A percentile compares a stretch with the other conserved stretches of the same genome.
Conservation (phyloP, 2,329 filamentous ascomycete species). For the Escovopsis sp. region DNA sequence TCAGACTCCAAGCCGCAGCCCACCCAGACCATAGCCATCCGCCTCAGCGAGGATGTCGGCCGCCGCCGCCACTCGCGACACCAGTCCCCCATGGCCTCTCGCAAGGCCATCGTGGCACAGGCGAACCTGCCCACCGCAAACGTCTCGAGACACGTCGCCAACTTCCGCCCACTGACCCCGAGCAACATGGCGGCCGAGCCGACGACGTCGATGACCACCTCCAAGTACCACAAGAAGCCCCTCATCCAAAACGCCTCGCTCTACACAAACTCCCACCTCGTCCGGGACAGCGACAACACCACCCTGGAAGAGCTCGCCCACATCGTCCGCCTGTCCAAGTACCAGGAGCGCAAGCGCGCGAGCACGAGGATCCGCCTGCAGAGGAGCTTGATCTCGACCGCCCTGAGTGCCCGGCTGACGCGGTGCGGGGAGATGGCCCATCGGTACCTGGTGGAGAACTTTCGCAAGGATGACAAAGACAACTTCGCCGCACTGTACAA, state of each 20-base stretch:
- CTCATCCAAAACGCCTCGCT: constrained; percentile 51
- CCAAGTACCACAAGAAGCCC: constrained; percentile 28
- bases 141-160: constrained; percentile 15
- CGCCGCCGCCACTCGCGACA: constrained; percentile 21
- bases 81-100: constrained; percentile 23
- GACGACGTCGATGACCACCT: not conserved
- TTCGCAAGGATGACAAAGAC: constrained; percentile 66
- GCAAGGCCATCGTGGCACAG: constrained; percentile 37
- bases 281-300: constrained; percentile 48
- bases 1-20: not conserved
- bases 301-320: constrained; percentile 66
- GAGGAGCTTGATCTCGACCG: constrained; percentile 58
- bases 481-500: constrained; percentile 61
- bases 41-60: constrained; percentile 29
- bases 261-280: constrained; percentile 47
- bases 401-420: constrained; percentile 58
- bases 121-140: constrained; percentile 17
- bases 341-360: constrained; percentile 66
- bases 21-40: constrained; percentile 26
- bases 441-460: constrained; percentile 62
- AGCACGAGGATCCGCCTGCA: constrained; percentile 61
- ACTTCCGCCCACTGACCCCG: constrained; percentile 16
- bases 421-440: constrained; percentile 62
- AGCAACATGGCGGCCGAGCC: constrained; percentile 19
- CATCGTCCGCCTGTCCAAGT: constrained; percentile 61